Evolutionary conservation across 495 filamentous ascomycete species (phyloP).

Genomic region (Diplogelasinospora grovesii): DNA sequence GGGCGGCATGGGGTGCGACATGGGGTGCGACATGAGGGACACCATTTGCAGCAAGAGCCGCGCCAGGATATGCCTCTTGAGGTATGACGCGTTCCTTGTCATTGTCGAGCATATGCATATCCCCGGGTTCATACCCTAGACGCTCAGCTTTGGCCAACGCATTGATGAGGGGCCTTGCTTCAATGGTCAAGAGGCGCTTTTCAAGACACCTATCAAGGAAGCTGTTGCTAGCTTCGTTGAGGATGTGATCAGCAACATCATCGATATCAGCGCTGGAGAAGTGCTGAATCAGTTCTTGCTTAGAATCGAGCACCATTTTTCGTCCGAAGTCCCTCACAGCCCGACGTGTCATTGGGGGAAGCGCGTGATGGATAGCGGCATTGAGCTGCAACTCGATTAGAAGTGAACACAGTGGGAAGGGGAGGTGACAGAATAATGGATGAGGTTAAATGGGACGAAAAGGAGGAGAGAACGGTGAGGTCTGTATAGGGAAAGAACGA

Average conservation of each 20-base stretch:
- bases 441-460: background rate
- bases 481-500: background rate
- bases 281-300: slow-evolving; percentile 33
- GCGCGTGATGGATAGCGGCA: slow-evolving; percentile 38
- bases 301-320: slow-evolving; percentile 38
- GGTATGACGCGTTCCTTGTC: slow-evolving; percentile 29
- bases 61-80: slow-evolving; percentile 20
- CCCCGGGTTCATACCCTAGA: slow-evolving; percentile 39
- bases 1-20: too few relatives aligned
- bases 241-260: slow-evolving; percentile 31
- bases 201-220: slow-evolving; percentile 43
- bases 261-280: slow-evolving; percentile 31
- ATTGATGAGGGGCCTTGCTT: slow-evolving; percentile 41
- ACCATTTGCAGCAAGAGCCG: slow-evolving; percentile 7
- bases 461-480: background rate
- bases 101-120: slow-evolving; percentile 33
- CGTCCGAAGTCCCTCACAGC: slow-evolving; percentile 38
- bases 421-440: background rate
- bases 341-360: slow-evolving; percentile 29
- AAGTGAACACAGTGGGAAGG: background rate
- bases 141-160: slow-evolving; percentile 44
- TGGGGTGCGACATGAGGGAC: background rate
- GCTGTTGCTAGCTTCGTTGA: slow-evolving; percentile 34
- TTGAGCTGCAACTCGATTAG: slow-evolving; percentile 33
- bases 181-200: slow-evolving; percentile 39